Evolutionary conservation across 1,139 yeast species (phyloP).

Genomic region (Kodamaea suecica): DNA sequence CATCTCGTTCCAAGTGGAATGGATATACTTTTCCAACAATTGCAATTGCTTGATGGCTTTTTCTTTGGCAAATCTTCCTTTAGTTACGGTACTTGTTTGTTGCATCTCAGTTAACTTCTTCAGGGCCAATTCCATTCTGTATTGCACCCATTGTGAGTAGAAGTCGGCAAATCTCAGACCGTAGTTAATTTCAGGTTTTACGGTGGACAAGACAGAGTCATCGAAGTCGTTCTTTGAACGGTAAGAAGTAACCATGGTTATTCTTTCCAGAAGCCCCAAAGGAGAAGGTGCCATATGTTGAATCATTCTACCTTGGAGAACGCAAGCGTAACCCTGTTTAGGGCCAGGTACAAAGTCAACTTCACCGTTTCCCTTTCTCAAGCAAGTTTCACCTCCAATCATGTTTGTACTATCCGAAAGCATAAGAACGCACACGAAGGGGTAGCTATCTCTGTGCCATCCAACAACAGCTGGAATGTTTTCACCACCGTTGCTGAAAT

Average conservation of each 20-base stretch:
- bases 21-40: constrained; percentile 37
- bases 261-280: constrained; percentile 49
- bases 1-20: constrained; percentile 47
- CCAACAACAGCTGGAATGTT: constrained; percentile 52
- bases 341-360: constrained; percentile 52
- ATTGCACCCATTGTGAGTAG: constrained; percentile 36
- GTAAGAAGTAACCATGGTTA: constrained; percentile 46
- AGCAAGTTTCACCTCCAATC: constrained; percentile 60
- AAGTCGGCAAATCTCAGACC: constrained; percentile 34
- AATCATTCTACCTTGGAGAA: constrained; percentile 54
- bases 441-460: constrained; percentile 61
- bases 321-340: constrained; percentile 50
- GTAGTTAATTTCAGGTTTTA: constrained; percentile 37
- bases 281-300: constrained; percentile 59
- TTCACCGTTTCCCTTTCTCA: constrained; percentile 40
- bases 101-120: constrained; percentile 26
- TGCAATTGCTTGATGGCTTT: constrained; percentile 33
- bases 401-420: constrained; percentile 51
- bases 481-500: constrained; percentile 20
- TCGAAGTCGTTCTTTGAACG: constrained; percentile 27
- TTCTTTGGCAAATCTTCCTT: constrained; percentile 39
- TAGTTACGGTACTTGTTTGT: constrained; percentile 22
- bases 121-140: constrained; percentile 29
- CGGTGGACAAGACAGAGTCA: constrained; percentile 31
- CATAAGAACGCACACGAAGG: constrained; percentile 64